These are phyloP conservation scores for Fusarium nelsonii DNA, from an alignment of 2,329 filamentous ascomycete species.

Conservation along the genomic window DNA sequence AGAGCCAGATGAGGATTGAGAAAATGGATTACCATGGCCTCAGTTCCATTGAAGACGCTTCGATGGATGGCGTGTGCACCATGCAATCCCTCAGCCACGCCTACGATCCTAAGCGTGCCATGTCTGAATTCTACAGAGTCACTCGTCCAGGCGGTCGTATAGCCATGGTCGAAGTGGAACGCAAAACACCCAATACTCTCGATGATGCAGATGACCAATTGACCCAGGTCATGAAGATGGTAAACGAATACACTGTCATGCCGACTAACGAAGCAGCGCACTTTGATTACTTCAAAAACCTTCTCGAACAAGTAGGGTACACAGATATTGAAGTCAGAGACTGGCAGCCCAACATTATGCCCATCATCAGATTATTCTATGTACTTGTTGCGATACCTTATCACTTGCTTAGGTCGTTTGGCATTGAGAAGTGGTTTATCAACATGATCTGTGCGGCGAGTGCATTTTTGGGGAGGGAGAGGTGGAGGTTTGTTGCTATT, in stretches of 20 bases:
- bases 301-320: not conserved
- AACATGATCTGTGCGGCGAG: not conserved
- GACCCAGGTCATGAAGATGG: not conserved
- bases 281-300: not conserved
- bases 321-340: not conserved
- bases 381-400: not conserved
- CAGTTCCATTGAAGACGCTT: not conserved
- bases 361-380: not conserved
- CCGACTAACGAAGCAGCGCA: not conserved
- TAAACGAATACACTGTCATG: not conserved
- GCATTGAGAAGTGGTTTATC: constrained; percentile 1
- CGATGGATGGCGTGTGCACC: not conserved
- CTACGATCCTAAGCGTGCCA: not conserved
- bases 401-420: not conserved
- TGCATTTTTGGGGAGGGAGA: not conserved
- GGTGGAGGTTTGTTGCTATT: constrained; percentile 2
- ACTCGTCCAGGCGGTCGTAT: not conserved
- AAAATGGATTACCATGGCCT: constrained; percentile 7
- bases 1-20: not conserved
- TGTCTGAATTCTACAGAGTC: not conserved
- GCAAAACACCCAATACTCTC: not conserved
- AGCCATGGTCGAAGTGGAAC: constrained; percentile 1
- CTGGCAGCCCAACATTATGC: constrained; percentile 1
- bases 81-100: constrained; percentile 1
- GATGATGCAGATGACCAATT: not conserved